phyloP scores from a whole-genome alignment of 805 yeast genomes.

The Pichia nanzhaoensis region DNA sequence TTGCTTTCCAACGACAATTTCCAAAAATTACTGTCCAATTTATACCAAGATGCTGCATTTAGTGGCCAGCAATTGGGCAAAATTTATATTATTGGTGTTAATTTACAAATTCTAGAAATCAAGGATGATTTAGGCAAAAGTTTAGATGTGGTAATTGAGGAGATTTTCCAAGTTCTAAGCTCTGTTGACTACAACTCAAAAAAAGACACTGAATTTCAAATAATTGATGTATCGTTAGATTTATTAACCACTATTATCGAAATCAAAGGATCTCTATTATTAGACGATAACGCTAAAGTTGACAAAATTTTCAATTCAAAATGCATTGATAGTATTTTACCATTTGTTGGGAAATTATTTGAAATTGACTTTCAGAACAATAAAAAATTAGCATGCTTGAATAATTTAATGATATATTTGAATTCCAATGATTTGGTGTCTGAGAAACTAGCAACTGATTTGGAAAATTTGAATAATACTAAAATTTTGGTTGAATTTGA shows the following conservation, averaged over 20 bases:
- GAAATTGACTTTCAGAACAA: conserved; percentile 41
- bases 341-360: conserved; percentile 35
- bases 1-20: conserved; percentile 1
- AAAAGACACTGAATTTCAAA: conserved; percentile 36
- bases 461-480: conserved; percentile 1
- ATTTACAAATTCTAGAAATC: conserved; percentile 28
- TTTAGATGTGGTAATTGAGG: conserved; percentile 14
- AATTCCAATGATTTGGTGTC: conserved; percentile 8
- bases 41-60: neutral
- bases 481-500: conserved; percentile 1
- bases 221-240: conserved; percentile 68
- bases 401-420: conserved; percentile 48
- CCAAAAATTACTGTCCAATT: conserved; percentile 4
- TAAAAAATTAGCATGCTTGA: conserved; percentile 58
- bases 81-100: conserved; percentile 25
- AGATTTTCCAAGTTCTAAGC: conserved; percentile 19
- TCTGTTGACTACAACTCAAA: neutral
- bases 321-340: conserved; percentile 15
- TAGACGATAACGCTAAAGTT: conserved; percentile 3
- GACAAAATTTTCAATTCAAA: conserved; percentile 21
- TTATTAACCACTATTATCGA: conserved; percentile 72
- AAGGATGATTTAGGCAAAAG: conserved; percentile 16
- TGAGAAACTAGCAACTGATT: conserved; percentile 2
- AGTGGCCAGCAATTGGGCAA: conserved; percentile 13
- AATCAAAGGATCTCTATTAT: conserved; percentile 25